phyloP scores from a whole-genome alignment of 1,139 yeast species.

The Pichia sp. region DNA sequence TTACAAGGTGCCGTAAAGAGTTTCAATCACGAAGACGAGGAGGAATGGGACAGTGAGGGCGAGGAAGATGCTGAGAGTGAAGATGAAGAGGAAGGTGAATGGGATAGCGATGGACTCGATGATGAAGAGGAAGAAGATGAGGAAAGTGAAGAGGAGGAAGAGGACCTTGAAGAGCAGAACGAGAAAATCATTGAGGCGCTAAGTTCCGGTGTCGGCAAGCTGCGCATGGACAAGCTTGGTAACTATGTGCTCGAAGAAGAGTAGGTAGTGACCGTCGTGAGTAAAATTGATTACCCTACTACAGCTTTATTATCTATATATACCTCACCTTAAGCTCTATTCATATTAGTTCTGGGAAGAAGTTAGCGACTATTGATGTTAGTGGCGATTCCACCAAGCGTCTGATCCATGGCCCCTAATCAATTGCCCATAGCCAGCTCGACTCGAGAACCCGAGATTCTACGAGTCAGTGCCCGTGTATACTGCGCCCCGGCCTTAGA shows the following conservation, averaged over 20 bases:
- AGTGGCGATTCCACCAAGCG: too few species aligned
- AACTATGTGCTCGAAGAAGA: conserved; percentile 57
- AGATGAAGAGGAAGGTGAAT: conserved; percentile 24
- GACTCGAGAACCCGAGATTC: too few species aligned
- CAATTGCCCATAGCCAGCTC: too few species aligned
- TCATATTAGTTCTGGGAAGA: too few species aligned
- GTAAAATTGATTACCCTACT: neutral
- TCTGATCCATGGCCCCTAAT: too few species aligned
- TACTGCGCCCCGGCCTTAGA: too few species aligned
- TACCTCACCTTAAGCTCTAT: neutral
- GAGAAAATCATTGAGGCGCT: conserved; percentile 68
- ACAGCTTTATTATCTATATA: neutral
- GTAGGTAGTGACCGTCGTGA: neutral
- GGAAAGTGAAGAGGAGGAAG: conserved; percentile 25
- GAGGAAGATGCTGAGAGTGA: conserved; percentile 24
- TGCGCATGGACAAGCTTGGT: conserved; percentile 76
- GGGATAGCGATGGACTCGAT: conserved; percentile 23
- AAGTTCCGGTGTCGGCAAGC: conserved; percentile 48
- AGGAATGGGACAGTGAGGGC: conserved; percentile 24
- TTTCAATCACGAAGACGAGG: conserved; percentile 37
- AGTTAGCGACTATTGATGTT: too few species aligned
- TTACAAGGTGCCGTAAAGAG: conserved; percentile 68
- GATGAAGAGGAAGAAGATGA: conserved; percentile 29
- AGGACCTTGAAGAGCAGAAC: conserved; percentile 44
- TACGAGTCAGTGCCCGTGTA: too few species aligned